These are phyloP conservation scores for Nannochloris sp. DNA, from an alignment of 139 green algal genomes.

Conservation along the genomic window DNA sequence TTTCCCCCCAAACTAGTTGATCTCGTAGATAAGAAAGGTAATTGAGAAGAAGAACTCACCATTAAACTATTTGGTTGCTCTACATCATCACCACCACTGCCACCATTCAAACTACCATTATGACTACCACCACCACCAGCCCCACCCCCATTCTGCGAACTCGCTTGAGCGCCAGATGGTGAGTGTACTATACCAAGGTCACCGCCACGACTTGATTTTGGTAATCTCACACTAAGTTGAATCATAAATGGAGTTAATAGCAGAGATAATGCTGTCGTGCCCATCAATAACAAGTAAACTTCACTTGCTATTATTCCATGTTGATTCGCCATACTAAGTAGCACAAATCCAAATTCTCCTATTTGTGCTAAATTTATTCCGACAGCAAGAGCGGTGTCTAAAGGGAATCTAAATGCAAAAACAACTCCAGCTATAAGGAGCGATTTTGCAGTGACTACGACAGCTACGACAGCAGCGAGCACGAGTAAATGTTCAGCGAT, in stretches of 20 bases:
- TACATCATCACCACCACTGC: too few species aligned
- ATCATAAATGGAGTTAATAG: constrained; percentile 85
- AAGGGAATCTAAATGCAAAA: constrained; percentile 54
- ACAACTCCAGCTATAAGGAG: constrained; percentile 76
- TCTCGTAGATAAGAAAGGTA: too few species aligned
- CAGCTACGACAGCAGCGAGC: constrained; percentile 47
- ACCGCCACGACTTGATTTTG: too few species aligned
- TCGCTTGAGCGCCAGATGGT: too few species aligned
- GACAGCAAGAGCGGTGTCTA: constrained; percentile 53
- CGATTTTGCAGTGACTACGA: constrained; percentile 76
- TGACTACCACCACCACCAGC: too few species aligned
- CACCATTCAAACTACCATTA: too few species aligned
- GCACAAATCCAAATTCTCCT: constrained; percentile 94
- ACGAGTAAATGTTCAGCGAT: constrained; percentile 74
- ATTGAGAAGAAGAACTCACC: too few species aligned
- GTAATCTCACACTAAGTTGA: constrained; percentile 1
- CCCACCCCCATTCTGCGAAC: too few species aligned
- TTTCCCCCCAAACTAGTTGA: too few species aligned
- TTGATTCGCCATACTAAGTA: constrained; percentile 76
- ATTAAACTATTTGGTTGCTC: too few species aligned
- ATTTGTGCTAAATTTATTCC: constrained; percentile 80
- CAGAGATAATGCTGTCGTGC: constrained; percentile 85
- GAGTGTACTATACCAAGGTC: too few species aligned
- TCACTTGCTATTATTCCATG: constrained; percentile 65
- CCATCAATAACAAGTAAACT: constrained; percentile 20